These are phyloP conservation scores for Neostapfia colusana DNA, from an alignment of 176 grass and related monocot species.

Conservation along the genomic window DNA sequence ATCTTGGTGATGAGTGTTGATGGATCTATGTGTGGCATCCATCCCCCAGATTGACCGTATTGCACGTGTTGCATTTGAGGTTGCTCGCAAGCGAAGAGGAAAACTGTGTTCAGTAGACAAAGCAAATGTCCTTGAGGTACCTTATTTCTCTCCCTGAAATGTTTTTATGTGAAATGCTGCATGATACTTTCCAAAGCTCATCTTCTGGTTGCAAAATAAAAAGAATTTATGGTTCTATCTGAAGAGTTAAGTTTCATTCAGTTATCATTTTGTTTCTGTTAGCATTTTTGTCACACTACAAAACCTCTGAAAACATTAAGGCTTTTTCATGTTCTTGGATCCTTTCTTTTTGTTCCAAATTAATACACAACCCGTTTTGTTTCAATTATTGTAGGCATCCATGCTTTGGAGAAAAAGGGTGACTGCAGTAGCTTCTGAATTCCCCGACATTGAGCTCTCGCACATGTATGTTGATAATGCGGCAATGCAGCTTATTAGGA, in stretches of 20 bases:
- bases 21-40: background rate
- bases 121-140: constrained; percentile 92
- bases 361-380: constrained; percentile 1
- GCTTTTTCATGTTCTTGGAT: background rate
- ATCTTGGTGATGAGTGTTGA: background rate
- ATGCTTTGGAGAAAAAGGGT: constrained; percentile 93
- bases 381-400: constrained; percentile 63
- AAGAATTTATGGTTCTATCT: background rate
- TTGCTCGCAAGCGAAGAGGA: constrained; percentile 76
- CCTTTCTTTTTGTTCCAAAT: background rate
- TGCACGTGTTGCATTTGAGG: constrained; percentile 74
- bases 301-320: background rate
- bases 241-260: background rate
- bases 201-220: background rate
- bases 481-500: constrained; percentile 94
- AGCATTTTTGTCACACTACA: background rate
- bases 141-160: constrained; percentile 12
- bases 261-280: background rate
- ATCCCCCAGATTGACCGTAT: constrained; percentile 77
- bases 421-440: constrained; percentile 62
- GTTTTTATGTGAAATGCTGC: constrained; percentile 17
- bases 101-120: constrained; percentile 92
- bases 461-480: constrained; percentile 99
- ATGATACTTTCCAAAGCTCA: background rate
- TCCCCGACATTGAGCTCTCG: constrained; percentile 71